A percentile compares a stretch with the other conserved stretches of the same genome.
Conservation (phyloP, 2,329 filamentous ascomycete species). For the Bipolaris sorokiniana region DNA sequence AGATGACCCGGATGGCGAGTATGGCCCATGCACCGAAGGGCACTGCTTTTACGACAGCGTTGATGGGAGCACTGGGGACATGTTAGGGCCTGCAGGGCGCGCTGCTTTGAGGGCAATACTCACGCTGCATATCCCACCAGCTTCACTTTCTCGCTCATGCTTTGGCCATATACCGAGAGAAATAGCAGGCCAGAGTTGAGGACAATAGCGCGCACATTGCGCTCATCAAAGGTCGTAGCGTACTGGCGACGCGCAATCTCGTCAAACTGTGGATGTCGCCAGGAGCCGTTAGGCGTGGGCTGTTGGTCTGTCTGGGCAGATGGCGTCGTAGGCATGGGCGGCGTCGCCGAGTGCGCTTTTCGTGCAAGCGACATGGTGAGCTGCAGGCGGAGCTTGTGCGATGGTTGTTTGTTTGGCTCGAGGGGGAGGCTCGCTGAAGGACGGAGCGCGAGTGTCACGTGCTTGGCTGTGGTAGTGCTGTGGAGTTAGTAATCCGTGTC, state of each 20-base stretch:
- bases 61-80: slow-evolving; percentile 43
- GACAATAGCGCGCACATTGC: slow-evolving; percentile 72
- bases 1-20: slow-evolving; percentile 60
- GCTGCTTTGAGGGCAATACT: slow-evolving; percentile 5
- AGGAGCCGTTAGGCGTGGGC: slow-evolving; percentile 68
- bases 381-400: slow-evolving; percentile 7
- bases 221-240: slow-evolving; percentile 77
- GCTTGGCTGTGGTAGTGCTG: slow-evolving; percentile 16
- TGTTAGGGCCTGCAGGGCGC: slow-evolving; percentile 21
- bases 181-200: slow-evolving; percentile 68
- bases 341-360: slow-evolving; percentile 27
- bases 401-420: slow-evolving; percentile 18
- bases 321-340: slow-evolving; percentile 33
- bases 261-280: slow-evolving; percentile 86
- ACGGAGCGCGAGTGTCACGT: background rate
- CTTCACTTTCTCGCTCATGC: slow-evolving; percentile 28
- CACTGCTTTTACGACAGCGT: slow-evolving; percentile 44
- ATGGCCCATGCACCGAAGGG: slow-evolving; percentile 50
- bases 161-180: slow-evolving; percentile 51
- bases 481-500: slow-evolving; percentile 32
- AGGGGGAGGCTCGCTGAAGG: slow-evolving; percentile 2
- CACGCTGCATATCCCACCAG: slow-evolving; percentile 33
- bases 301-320: slow-evolving; percentile 33
- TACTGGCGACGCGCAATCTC: slow-evolving; percentile 85
- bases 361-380: slow-evolving; percentile 28